Base-by-base conservation (phyloP, 768 basidiomycete species). In the Podaxis sp. region DNA sequence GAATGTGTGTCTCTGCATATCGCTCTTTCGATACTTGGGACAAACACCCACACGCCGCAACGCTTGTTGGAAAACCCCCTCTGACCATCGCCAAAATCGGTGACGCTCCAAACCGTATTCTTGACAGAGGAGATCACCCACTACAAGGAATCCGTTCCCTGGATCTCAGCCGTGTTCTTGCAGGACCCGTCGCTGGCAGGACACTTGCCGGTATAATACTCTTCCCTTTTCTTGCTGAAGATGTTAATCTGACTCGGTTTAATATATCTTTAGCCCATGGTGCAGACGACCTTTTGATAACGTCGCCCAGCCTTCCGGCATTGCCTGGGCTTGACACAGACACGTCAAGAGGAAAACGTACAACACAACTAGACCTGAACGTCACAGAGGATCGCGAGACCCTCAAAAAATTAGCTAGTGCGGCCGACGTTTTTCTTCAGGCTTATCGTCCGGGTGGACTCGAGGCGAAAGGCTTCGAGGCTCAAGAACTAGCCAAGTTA, bases 321-420 rank as follows among this genome's bases (percentile, higher is more conserved):
- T 69, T 84, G 2, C 85, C 85, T 0, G 58, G 69, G 0, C 67
- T 86, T 0, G 86, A 87, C 65, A 64, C 75, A 10, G 85, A 86
- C 51, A 87, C 85, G 0, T 84, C 86, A 3, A 75, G 85, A 5
- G 84, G 85, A 1, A 88, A 87, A 68, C 79, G 84, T 42, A 85
- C 85, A 0, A 78, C 84, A 0, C 86, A 87, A 65, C 78, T 87
- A 3, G 82, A 87, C 61, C 73, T 88, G 5, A 74, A 70, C 3
- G 46, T 48, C 1, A 23, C 63, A 5, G 23, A 61, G 1, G 81
- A 80, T 55, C 64, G 62, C 7, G 64, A 67, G 9, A 74, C 55
- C 6, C 73, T 85, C 4, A 58, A 57, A 18, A 47, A 59, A 1
- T 76, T 88, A 0, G 69, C 75, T 16, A 62, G 66, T 44, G 74